Evolutionary conservation across 495 filamentous ascomycete species (phyloP), one percentile per base, ranked within the genome.

Genomic region (Lophium mytilinum): DNA sequence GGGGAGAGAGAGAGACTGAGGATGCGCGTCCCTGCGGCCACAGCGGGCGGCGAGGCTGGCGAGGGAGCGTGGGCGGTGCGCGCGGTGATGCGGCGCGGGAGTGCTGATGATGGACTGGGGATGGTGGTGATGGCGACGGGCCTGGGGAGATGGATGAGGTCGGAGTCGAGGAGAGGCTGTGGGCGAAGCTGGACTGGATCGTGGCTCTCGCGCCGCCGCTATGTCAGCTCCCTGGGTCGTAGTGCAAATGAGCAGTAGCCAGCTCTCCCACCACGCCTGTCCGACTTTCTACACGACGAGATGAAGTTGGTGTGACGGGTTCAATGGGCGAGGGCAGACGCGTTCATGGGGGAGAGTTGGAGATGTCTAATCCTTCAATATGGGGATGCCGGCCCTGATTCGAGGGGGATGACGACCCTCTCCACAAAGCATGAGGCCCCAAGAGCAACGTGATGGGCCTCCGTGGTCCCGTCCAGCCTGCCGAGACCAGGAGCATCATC

Each of bases 11-110:
- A n/a, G n/a, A n/a, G n/a, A n/a, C n/a, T n/a, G n/a, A n/a, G 24
- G 24, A 30, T 30, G 24, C 24, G 24, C 24, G 24, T 30, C 24
- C 6, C 6, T 6, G 24, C 24, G 24, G 24, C 24, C 24, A 30
- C 24, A 6, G 55, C 24, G 11, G 7, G 37, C 18, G 1, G 37
- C 11, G 19, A 30, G 40, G 35, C 35, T 43, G 40, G 19, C 19
- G 21, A 7, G n/a, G 11, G 18, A n/a, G 9, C 30, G 17, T 3
- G 42, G 34, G 53, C 12, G n/a, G 9, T n/a, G n/a, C 24, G 24
- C 24, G 24, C 41, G 52, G 18, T 5, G 37, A 34, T 54, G 19
- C 39, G 56, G 56, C 56, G 34, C 24, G 56, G 39, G 56, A 39
- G 54, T 41, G 37, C 15, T 14, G 45, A 41, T 14, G 45, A 41